Evolutionary conservation across 306 rosid species (phyloP).

Genomic region (Cercis canadensis): DNA sequence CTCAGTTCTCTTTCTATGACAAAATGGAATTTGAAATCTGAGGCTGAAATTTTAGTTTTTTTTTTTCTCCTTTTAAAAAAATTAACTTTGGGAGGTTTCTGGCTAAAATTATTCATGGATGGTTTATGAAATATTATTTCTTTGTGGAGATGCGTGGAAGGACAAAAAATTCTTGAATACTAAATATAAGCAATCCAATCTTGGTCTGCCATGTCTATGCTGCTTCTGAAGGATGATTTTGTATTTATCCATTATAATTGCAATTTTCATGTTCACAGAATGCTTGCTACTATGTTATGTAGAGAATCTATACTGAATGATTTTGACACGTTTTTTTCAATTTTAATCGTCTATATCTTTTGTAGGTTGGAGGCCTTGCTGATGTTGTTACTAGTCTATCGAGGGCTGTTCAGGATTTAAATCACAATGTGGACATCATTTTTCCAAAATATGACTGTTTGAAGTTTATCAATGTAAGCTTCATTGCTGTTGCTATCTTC

Average conservation of each 20-base stretch:
- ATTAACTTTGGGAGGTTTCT: neutral
- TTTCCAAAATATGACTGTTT: slow-evolving; percentile 94
- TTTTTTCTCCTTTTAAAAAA: too few species aligned
- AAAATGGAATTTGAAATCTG: neutral
- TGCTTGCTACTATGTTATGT: slow-evolving; percentile 1
- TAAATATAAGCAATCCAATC: neutral
- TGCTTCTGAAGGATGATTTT: slow-evolving; percentile 22
- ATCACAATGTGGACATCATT: slow-evolving; percentile 75
- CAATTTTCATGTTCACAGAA: slow-evolving; percentile 11
- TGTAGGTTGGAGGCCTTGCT: slow-evolving; percentile 95
- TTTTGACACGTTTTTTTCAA: slow-evolving; percentile 20
- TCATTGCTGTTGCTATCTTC: slow-evolving; percentile 37
- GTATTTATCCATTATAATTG: slow-evolving; percentile 12
- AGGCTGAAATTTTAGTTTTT: neutral
- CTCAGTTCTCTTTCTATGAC: too few species aligned
- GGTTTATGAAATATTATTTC: too few species aligned
- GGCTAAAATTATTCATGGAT: neutral
- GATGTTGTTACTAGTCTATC: slow-evolving; percentile 91
- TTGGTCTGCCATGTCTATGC: slow-evolving; percentile 1
- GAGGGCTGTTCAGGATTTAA: slow-evolving; percentile 82
- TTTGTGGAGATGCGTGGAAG: too few species aligned
- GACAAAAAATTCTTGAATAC: too few species aligned
- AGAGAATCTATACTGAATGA: slow-evolving; percentile 1
- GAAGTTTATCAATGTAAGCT: slow-evolving; percentile 85
- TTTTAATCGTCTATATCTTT: slow-evolving; percentile 29